Conservation (phyloP, 768 basidiomycete species). For the Termitomyces bulborhizus region DNA sequence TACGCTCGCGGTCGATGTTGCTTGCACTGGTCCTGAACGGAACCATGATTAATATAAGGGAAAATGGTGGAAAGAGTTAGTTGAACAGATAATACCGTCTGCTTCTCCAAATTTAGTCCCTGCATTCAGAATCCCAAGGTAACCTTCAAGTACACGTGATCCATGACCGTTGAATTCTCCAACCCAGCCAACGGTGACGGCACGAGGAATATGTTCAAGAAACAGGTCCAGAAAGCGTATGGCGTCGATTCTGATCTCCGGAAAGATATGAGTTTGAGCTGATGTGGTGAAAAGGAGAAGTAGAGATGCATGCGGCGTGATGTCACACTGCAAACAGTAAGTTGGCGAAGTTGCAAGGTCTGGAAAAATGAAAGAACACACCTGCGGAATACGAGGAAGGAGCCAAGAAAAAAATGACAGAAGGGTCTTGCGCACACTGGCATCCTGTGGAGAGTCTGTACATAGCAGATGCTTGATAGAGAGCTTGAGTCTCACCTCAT, state of each 20-base stretch:
- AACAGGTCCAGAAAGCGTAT: constrained; percentile 74
- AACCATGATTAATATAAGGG: neutral
- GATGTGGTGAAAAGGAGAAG: constrained; percentile 85
- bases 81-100: constrained; percentile 33
- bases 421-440: constrained; percentile 68
- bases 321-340: constrained; percentile 42
- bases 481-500: constrained; percentile 54
- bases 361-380: neutral
- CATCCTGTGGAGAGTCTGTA: constrained; percentile 48
- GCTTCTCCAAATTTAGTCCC: constrained; percentile 55
- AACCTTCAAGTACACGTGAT: constrained; percentile 66
- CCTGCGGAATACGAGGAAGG: constrained; percentile 54
- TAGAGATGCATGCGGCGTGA: constrained; percentile 68
- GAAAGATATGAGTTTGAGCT: constrained; percentile 92
- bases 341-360: neutral
- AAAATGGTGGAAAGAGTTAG: neutral
- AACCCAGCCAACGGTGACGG: constrained; percentile 66
- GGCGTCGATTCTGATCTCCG: constrained; percentile 89
- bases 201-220: constrained; percentile 61
- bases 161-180: constrained; percentile 46
- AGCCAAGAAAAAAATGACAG: constrained; percentile 70
- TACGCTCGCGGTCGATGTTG: constrained; percentile 60
- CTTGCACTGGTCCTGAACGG: constrained; percentile 30
- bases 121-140: constrained; percentile 71
- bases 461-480: constrained; percentile 1